Percentiles rank a stretch among this genome's conserved stretches.
These are phyloP conservation scores for Beauveria brongniartii DNA, from an alignment of 2,329 filamentous ascomycete genomes.

Conservation along the genomic window DNA sequence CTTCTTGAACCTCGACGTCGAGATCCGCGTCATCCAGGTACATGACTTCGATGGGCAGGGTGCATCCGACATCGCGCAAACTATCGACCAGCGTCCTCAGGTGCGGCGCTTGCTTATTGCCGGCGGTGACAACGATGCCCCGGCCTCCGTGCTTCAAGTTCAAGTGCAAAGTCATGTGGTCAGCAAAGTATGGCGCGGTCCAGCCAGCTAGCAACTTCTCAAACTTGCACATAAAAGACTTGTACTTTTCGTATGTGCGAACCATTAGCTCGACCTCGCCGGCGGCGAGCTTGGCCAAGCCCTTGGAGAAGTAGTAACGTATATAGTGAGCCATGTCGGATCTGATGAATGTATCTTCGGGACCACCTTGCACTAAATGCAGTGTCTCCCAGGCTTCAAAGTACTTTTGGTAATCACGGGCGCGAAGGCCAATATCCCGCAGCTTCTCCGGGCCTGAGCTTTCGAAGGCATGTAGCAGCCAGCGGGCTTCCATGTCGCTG, in stretches of 20 bases:
- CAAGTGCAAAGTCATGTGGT: conserved; percentile 2
- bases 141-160: conserved; percentile 1
- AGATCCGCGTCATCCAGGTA: neutral
- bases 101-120: neutral
- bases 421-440: conserved; percentile 1
- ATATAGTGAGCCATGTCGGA: neutral
- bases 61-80: conserved; percentile 3
- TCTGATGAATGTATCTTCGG: neutral
- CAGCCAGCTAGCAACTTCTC: neutral
- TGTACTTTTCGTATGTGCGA: conserved; percentile 1
- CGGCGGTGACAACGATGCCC: neutral
- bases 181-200: conserved; percentile 2
- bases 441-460: conserved; percentile 1
- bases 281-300: neutral
- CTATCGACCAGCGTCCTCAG: neutral
- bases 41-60: conserved; percentile 4
- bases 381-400: neutral
- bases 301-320: neutral
- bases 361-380: neutral
- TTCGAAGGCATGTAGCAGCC: neutral
- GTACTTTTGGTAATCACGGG: neutral
- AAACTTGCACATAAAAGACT: neutral
- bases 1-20: neutral
- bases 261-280: neutral
- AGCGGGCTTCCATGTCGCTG: neutral